Percentiles rank a stretch among this genome's conserved stretches.
Conservation (phyloP, 164 flowering plant species). For the grape (Vitis vinifera) region DNA sequence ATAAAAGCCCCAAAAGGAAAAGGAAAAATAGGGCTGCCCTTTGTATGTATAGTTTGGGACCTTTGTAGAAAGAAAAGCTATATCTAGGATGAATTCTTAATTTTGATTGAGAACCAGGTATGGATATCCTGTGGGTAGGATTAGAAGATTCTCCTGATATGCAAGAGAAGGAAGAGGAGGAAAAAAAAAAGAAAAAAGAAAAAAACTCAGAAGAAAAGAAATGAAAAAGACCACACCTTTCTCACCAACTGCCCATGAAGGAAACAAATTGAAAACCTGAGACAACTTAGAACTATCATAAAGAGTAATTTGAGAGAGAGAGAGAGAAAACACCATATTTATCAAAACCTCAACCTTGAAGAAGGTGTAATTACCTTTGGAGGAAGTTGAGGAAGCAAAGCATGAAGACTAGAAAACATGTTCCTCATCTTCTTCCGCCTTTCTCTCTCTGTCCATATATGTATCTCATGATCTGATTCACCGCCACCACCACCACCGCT, state of each 20-base stretch:
- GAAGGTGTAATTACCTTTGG: conserved; percentile 54
- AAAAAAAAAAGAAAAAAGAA: too few species aligned
- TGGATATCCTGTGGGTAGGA: background rate
- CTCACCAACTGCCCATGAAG: background rate
- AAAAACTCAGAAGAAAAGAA: background rate
- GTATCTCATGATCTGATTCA: conserved; percentile 66
- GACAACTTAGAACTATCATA: too few species aligned
- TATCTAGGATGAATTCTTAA: background rate
- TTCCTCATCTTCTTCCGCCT: conserved; percentile 93
- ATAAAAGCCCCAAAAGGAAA: too few species aligned
- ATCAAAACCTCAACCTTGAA: background rate
- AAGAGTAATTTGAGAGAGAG: background rate
- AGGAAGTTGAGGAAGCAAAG: conserved; percentile 87
- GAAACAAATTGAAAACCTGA: background rate
- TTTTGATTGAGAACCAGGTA: background rate
- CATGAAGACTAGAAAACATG: conserved; percentile 82
- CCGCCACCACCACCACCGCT: conserved; percentile 18
- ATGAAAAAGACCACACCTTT: background rate
- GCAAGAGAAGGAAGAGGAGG: background rate
- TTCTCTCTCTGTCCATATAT: conserved; percentile 88
- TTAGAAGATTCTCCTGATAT: background rate
- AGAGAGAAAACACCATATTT: background rate
- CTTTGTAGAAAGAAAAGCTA: background rate
- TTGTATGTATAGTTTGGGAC: background rate
- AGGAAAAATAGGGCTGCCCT: too few species aligned